phyloP scores from a whole-genome alignment of 768 basidiomycete genomes.

The Mycena metata region DNA sequence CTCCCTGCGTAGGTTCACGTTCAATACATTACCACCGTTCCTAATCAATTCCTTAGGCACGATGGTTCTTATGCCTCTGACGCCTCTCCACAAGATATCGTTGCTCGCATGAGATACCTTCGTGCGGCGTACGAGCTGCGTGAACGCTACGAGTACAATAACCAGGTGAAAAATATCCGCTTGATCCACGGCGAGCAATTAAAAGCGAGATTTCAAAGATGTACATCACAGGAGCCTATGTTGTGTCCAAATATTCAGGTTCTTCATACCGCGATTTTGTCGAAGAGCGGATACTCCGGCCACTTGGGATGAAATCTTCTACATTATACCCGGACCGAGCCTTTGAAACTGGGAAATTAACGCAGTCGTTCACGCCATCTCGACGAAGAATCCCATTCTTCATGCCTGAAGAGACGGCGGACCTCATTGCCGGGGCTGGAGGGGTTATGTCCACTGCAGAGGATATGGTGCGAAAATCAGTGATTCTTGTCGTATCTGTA shows the following conservation, averaged over 20 bases:
- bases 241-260: conserved; percentile 44
- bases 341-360: conserved; percentile 43
- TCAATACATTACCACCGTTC: not conserved
- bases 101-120: conserved; percentile 45
- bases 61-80: conserved; percentile 44
- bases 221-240: conserved; percentile 50
- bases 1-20: conserved; percentile 44
- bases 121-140: conserved; percentile 50
- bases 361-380: conserved; percentile 30
- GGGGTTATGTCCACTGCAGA: conserved; percentile 58
- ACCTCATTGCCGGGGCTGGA: conserved; percentile 53
- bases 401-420: conserved; percentile 40
- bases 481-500: not conserved
- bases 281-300: conserved; percentile 54
- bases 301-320: conserved; percentile 56
- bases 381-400: conserved; percentile 35
- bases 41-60: conserved; percentile 40
- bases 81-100: conserved; percentile 44
- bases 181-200: not conserved
- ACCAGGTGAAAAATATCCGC: conserved; percentile 42
- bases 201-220: no score
- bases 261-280: conserved; percentile 55
- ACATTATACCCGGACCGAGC: conserved; percentile 55
- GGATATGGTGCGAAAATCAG: conserved; percentile 54
- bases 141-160: conserved; percentile 51